Base-by-base conservation (phyloP, 2,329 filamentous ascomycete genomes). In the Beauveria australis region DNA sequence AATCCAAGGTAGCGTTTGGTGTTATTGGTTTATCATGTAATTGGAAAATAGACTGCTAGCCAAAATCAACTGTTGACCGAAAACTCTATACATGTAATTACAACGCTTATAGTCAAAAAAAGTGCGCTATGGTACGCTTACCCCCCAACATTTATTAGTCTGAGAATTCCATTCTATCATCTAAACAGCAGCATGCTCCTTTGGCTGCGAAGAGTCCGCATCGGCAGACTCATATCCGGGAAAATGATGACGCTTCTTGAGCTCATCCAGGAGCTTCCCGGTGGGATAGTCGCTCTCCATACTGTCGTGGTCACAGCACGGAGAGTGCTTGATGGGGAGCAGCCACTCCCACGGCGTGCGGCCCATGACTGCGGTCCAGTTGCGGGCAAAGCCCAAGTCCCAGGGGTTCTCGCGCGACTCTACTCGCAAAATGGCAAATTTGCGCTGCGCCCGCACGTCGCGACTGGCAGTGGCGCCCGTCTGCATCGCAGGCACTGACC, bases 361-460 rank as follows among this genome's bases (percentile, higher is more conserved):
- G 0, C 93, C 93, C 86, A 99, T 91, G 26, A 97, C 84, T 16
- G 87, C 82, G 64, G 85, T 83, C 75, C 92, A 87, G 69, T 97
- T 97, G 30, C 78, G 74, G 63, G 82, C 79, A 9, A 75, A 74
- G 2, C 89, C 90, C 1, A 94, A 76, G 67, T 96, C 84, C 86
- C 91, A 99, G 0, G 91, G 91, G 66, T 96, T 96, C 66, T 94
- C 87, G 10, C 89, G 87, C 0, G 84, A 81, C 3, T 84, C 78
- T 0, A 89, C 90, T 63, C 84, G 81, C 2, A 97, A 77, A 46
- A 97, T 88, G 14, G 90, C 91, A 70, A 96, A 97, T 12, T 83
- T 88, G 30, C 87, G 82, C 5, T 76, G 79, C 26, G 85, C 83
- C 3, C 77, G 73, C 48, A 70, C 67, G 64, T 82, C 81, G 37